Conservation (phyloP, 2,329 filamentous ascomycete species). For the Talaromyces sp. region DNA sequence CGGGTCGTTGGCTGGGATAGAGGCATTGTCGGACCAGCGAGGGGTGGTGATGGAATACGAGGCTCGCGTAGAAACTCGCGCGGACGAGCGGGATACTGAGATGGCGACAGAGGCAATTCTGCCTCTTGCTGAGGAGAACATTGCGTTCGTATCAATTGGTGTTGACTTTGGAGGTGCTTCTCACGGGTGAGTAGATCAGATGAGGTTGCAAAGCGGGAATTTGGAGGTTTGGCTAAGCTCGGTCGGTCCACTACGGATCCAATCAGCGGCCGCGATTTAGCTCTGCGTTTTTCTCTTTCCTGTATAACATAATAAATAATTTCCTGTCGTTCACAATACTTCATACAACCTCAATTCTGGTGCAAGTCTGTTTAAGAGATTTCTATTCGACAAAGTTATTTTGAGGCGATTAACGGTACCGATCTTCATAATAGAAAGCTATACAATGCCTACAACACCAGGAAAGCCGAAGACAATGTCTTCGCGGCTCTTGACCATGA, state of each 20-base stretch:
- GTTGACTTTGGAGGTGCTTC: conserved; percentile 12
- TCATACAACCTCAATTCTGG: background rate
- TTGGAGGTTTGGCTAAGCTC: conserved; percentile 35
- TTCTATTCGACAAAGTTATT: no score
- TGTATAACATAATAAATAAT: background rate
- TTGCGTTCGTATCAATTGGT: conserved; percentile 28
- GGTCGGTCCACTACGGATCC: conserved; percentile 21
- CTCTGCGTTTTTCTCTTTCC: conserved; percentile 2
- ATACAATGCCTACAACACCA: conserved; percentile 44
- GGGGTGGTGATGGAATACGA: conserved; percentile 45
- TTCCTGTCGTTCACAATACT: conserved; percentile 16
- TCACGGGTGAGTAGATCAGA: conserved; percentile 16
- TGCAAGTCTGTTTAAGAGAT: background rate
- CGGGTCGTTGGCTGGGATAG: conserved; percentile 56
- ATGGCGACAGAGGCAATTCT: conserved; percentile 42
- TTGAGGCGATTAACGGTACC: background rate
- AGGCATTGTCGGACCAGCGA: conserved; percentile 38
- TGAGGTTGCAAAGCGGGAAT: conserved; percentile 26
- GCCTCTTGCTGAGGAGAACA: conserved; percentile 46
- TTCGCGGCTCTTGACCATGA: conserved; percentile 86
- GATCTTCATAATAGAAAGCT: background rate
- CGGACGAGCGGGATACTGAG: conserved; percentile 31
- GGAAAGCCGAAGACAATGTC: conserved; percentile 71
- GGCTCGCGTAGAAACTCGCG: conserved; percentile 26
- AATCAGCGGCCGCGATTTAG: conserved; percentile 27